These are phyloP conservation scores for Podila verticillata DNA, from an alignment of 192 early-diverging fungal species.

Conservation along the genomic window DNA sequence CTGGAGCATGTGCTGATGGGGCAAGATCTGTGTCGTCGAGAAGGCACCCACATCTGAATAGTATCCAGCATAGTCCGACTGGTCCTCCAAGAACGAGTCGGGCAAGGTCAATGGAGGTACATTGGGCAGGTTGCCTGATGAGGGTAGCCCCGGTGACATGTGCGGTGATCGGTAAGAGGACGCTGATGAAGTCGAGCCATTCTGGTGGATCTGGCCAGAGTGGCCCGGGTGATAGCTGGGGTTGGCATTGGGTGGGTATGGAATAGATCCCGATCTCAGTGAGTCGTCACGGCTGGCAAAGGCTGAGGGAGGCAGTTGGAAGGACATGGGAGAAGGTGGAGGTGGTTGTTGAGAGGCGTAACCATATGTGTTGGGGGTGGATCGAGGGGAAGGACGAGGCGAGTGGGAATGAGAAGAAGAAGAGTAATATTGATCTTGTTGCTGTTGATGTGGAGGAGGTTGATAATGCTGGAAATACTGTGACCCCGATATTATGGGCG, in stretches of 20 bases:
- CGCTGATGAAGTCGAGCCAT: conserved; percentile 6
- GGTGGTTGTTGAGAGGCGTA: conserved; percentile 14
- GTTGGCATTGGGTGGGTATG: conserved; percentile 8
- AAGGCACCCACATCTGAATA: conserved; percentile 48
- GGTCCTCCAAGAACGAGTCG: conserved; percentile 40
- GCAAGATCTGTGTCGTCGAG: conserved; percentile 17
- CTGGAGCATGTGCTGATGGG: conserved; percentile 2
- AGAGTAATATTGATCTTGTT: conserved; percentile 30
- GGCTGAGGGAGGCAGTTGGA: conserved; percentile 39
- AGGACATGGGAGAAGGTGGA: conserved; percentile 29
- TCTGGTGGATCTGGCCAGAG: conserved; percentile 4
- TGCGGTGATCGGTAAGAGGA: conserved; percentile 38
- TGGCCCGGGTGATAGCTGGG: neutral
- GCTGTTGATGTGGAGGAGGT: conserved; percentile 14
- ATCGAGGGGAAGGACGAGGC: conserved; percentile 30
- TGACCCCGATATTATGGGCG: conserved; percentile 16
- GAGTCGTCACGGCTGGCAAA: conserved; percentile 26
- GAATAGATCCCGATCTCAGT: conserved; percentile 26
- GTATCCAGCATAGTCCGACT: conserved; percentile 41
- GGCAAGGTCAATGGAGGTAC: conserved; percentile 42
- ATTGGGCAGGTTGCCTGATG: conserved; percentile 1
- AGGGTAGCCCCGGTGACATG: conserved; percentile 24
- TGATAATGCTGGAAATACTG: conserved; percentile 39
- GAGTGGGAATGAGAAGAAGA: conserved; percentile 28
- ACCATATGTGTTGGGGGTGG: conserved; percentile 23